Percentiles rank a stretch among this genome's conserved stretches.
These are phyloP conservation scores for Xylaria sp. DNA, from an alignment of 2,329 filamentous ascomycete species.

Conservation along the genomic window DNA sequence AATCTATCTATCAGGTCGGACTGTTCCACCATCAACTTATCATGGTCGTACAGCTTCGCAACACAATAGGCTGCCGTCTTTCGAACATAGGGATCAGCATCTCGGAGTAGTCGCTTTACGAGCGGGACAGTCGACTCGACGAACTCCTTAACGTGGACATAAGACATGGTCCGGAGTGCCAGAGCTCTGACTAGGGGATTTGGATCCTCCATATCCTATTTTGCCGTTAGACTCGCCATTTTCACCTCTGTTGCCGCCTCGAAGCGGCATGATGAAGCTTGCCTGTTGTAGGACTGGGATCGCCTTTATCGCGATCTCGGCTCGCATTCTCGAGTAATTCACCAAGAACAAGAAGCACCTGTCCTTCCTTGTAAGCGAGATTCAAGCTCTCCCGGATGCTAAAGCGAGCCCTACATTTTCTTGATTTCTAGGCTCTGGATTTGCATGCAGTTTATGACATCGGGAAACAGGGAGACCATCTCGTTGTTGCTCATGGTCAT, in stretches of 20 bases:
- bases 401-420: conserved; percentile 80
- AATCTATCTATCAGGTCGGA: conserved; percentile 93
- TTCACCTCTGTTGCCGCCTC: background rate
- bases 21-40: conserved; percentile 85
- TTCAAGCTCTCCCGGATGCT: background rate
- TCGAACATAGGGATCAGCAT: conserved; percentile 93
- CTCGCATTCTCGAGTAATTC: conserved; percentile 94
- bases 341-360: conserved; percentile 98
- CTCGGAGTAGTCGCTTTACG: conserved; percentile 83
- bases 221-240: conserved; percentile 36
- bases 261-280: conserved; percentile 45
- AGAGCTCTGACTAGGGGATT: conserved; percentile 94
- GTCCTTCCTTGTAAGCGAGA: conserved; percentile 36
- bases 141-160: conserved; percentile 95
- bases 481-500: conserved; percentile 99
- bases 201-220: conserved; percentile 88
- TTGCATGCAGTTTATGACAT: conserved; percentile 95
- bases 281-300: conserved; percentile 87
- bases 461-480: conserved; percentile 96
- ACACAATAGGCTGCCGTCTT: conserved; percentile 98
- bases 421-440: conserved; percentile 97
- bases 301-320: conserved; percentile 92
- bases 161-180: conserved; percentile 93
- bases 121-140: conserved; percentile 89
- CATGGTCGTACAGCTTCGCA: conserved; percentile 97